A percentile compares a stretch with the other conserved stretches of the same genome.
Conservation (phyloP, 495 filamentous ascomycete species). For the Penicillium cinerascens region DNA sequence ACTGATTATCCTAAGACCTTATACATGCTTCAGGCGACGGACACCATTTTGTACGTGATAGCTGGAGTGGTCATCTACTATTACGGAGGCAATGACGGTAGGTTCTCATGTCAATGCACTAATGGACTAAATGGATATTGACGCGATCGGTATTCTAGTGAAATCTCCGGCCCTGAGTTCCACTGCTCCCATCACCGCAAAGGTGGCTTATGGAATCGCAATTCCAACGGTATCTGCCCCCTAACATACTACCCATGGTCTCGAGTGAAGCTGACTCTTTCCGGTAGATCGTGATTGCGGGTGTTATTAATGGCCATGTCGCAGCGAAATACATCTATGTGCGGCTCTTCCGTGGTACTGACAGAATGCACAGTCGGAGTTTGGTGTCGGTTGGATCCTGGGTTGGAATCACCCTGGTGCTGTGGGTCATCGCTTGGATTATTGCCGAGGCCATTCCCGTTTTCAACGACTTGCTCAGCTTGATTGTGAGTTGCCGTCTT, state of each 20-base stretch:
- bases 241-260: neutral
- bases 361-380: conserved; percentile 1
- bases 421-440: conserved; percentile 8
- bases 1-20: conserved; percentile 61
- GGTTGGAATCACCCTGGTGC: conserved; percentile 1
- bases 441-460: conserved; percentile 7
- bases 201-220: neutral
- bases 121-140: neutral
- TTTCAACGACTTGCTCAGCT: conserved; percentile 5
- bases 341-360: neutral
- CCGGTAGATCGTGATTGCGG: neutral
- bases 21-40: conserved; percentile 52
- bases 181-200: conserved; percentile 17
- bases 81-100: conserved; percentile 34
- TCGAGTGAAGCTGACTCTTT: neutral
- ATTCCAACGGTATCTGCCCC: neutral
- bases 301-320: neutral
- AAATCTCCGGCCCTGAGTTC: conserved; percentile 64
- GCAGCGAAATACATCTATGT: neutral
- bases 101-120: neutral
- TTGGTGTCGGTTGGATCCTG: conserved; percentile 1
- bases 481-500: conserved; percentile 1
- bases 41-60: conserved; percentile 63
- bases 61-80: conserved; percentile 64
- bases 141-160: conserved; percentile 52